Percentiles rank a stretch among this genome's conserved stretches.
phyloP scores from a whole-genome alignment of 371 early-diverging fungal species.

The Rhizopus delemar region DNA sequence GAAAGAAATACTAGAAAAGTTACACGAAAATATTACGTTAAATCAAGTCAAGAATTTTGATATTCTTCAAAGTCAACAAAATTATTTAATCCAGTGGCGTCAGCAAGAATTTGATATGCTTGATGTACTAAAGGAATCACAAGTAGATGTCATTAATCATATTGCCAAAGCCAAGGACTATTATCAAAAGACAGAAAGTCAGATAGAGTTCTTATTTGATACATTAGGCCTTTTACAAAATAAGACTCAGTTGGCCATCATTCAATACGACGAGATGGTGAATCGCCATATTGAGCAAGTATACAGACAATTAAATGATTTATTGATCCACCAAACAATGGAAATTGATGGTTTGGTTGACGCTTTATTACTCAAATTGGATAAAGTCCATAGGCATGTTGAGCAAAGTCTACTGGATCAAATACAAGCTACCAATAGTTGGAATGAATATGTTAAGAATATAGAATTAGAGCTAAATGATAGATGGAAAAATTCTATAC shows the following conservation, averaged over 20 bases:
- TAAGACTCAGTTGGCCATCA: conserved; percentile 2
- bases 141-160: conserved; percentile 7
- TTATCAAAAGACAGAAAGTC: conserved; percentile 1
- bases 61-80: conserved; percentile 17
- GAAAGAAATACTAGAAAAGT: conserved; percentile 23
- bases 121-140: conserved; percentile 10
- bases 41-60: conserved; percentile 26
- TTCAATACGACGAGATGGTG: conserved; percentile 2
- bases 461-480: not conserved
- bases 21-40: conserved; percentile 19
- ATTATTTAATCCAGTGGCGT: conserved; percentile 20
- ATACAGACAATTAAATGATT: conserved; percentile 1
- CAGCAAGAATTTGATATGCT: conserved; percentile 20
- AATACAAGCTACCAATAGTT: not conserved
- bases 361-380: not conserved
- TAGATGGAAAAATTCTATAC: not conserved
- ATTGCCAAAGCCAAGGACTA: not conserved
- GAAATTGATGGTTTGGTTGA: not conserved
- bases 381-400: not conserved
- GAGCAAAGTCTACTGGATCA: not conserved
- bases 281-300: conserved; percentile 1
- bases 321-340: not conserved
- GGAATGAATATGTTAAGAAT: not conserved
- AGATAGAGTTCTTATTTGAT: conserved; percentile 10
- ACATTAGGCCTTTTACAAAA: conserved; percentile 9